These are phyloP conservation scores for Colletotrichum lupini DNA, from an alignment of 2,329 filamentous ascomycete species.

Conservation along the genomic window DNA sequence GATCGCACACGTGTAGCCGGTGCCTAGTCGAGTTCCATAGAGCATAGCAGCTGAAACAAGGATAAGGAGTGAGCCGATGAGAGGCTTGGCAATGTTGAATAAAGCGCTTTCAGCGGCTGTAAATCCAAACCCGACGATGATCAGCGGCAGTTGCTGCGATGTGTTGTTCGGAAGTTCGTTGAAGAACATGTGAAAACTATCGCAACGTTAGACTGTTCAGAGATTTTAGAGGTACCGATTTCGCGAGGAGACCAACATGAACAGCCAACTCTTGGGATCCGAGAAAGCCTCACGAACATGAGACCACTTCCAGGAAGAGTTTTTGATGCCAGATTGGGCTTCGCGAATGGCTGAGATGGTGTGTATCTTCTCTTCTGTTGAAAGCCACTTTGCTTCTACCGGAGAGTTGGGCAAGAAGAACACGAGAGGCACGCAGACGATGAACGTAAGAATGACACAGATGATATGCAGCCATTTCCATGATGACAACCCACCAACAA, in stretches of 20 bases:
- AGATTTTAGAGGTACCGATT: no score
- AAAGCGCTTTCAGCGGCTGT: conserved; percentile 40
- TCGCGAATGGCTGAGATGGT: conserved; percentile 38
- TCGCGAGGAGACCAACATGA: conserved; percentile 17
- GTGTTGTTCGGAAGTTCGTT: conserved; percentile 42
- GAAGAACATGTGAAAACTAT: conserved; percentile 41
- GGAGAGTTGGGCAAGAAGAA: conserved; percentile 39
- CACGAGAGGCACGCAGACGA: conserved; percentile 25
- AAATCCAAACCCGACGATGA: conserved; percentile 40
- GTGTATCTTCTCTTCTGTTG: conserved; percentile 37
- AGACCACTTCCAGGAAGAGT: conserved; percentile 40
- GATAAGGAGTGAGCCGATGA: conserved; percentile 36
- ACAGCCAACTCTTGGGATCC: conserved; percentile 40
- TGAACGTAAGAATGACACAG: background rate
- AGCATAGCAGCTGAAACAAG: conserved; percentile 39
- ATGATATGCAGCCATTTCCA: conserved; percentile 27
- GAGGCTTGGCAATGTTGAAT: conserved; percentile 40
- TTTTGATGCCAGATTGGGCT: conserved; percentile 38
- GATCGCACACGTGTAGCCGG: conserved; percentile 42
- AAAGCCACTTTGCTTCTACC: conserved; percentile 38
- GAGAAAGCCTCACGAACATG: conserved; percentile 39
- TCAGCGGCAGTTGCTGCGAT: conserved; percentile 40
- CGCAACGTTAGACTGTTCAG: background rate
- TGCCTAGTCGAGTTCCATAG: conserved; percentile 36
- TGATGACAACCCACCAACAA: conserved; percentile 37